Evolutionary conservation across 1,284 basidiomycete species (phyloP).

Genomic region (Tilletia horrida): DNA sequence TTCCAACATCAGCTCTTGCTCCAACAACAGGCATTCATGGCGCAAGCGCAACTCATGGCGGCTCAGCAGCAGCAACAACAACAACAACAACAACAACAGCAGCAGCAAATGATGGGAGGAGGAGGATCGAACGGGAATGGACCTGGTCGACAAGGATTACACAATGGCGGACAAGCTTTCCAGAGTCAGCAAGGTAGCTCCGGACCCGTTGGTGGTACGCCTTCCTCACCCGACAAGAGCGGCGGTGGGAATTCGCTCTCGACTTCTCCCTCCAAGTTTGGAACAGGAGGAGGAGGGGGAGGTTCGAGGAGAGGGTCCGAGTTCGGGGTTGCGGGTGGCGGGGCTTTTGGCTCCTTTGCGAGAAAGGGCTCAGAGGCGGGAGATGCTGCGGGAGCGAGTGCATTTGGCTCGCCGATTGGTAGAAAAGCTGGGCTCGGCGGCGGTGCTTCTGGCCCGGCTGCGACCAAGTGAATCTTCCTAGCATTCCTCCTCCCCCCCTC

Average conservation of each 20-base stretch:
- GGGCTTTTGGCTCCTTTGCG: conserved; percentile 1
- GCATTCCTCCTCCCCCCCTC: too few relatives aligned
- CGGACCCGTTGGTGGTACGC: too few relatives aligned
- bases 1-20: conserved; percentile 10
- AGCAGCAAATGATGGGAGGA: not conserved
- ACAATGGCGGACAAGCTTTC: not conserved
- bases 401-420: conserved; percentile 7
- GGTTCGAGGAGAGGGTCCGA: not conserved
- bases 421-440: not conserved
- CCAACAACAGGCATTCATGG: not conserved
- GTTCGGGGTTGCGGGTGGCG: conserved; percentile 8
- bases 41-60: conserved; percentile 8
- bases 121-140: too few relatives aligned
- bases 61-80: not conserved
- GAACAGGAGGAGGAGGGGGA: not conserved
- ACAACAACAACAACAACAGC: not conserved
- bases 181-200: too few relatives aligned
- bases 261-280: not conserved
- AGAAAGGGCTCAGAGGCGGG: not conserved
- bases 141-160: too few relatives aligned
- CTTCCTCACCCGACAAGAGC: conserved; percentile 3
- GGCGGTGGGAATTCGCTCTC: not conserved
- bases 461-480: too few relatives aligned
- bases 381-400: not conserved
- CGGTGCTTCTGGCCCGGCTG: not conserved